These are phyloP conservation scores for Lasiosphaeriaceae sp. DNA, from an alignment of 495 filamentous ascomycete species.

Conservation along the genomic window DNA sequence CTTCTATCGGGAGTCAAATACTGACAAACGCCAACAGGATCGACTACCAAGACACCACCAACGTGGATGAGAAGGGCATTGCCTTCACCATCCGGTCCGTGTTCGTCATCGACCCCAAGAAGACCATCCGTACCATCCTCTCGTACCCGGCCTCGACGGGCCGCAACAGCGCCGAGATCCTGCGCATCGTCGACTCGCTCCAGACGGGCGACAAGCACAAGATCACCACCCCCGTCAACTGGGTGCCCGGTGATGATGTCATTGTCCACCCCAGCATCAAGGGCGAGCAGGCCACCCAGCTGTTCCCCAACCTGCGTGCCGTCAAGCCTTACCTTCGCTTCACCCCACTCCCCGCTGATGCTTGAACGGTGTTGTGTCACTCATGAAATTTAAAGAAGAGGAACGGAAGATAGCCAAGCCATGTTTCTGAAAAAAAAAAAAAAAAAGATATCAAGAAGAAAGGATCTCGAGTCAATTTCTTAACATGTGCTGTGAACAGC, in stretches of 20 bases:
- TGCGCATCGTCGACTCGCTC: constrained; percentile 92
- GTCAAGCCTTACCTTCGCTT: constrained; percentile 91
- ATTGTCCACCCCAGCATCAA: constrained; percentile 89
- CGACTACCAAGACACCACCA: constrained; percentile 70
- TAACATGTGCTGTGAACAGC: no score
- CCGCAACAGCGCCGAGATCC: constrained; percentile 92
- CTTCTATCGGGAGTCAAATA: not conserved
- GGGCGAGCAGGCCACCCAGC: constrained; percentile 79
- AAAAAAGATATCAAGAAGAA: not conserved
- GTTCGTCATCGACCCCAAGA: constrained; percentile 98
- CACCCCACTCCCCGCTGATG: constrained; percentile 59
- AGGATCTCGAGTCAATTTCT: no score
- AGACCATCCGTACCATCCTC: constrained; percentile 93
- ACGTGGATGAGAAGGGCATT: constrained; percentile 93
- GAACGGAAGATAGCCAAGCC: not conserved
- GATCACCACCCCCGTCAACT: constrained; percentile 91
- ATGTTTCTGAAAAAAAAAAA: not conserved
- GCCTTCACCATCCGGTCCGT: constrained; percentile 98
- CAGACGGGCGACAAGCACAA: constrained; percentile 97
- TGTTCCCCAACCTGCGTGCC: constrained; percentile 86
- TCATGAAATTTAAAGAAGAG: not conserved
- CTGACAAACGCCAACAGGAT: constrained; percentile 50
- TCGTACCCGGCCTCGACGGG: constrained; percentile 97
- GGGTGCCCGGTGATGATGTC: constrained; percentile 87
- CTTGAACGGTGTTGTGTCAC: constrained; percentile 9